Evolutionary conservation across 1,139 yeast species (phyloP).

Genomic region (Debaryomyces fabryi): DNA sequence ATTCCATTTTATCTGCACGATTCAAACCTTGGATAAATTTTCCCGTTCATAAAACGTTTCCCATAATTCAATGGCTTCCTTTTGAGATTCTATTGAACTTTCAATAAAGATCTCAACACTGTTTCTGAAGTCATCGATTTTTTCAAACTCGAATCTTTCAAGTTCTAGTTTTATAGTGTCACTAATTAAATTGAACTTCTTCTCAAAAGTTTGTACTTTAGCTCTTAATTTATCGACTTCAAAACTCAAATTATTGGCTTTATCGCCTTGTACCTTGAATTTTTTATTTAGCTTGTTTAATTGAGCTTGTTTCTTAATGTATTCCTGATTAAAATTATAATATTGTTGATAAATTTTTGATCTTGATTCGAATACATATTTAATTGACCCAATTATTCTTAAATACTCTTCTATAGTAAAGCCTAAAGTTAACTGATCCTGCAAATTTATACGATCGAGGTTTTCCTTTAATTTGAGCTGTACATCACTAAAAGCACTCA

Average conservation of each 20-base stretch:
- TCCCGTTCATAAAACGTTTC: constrained; percentile 77
- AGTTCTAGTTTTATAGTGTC: constrained; percentile 70
- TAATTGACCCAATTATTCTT: constrained; percentile 74
- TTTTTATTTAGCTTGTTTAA: constrained; percentile 59
- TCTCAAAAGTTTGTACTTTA: constrained; percentile 58
- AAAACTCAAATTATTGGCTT: constrained; percentile 51
- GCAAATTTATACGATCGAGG: constrained; percentile 77
- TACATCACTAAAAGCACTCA: constrained; percentile 63
- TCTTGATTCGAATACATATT: constrained; percentile 75
- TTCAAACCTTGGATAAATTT: constrained; percentile 26
- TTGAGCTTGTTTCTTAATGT: constrained; percentile 48
- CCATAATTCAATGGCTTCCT: constrained; percentile 93
- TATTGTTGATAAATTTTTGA: constrained; percentile 66
- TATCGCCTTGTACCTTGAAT: constrained; percentile 66
- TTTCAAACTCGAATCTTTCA: constrained; percentile 69
- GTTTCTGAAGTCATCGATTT: constrained; percentile 83
- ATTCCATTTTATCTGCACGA: background rate
- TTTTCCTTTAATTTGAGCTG: constrained; percentile 74
- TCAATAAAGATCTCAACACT: constrained; percentile 90
- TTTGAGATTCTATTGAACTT: constrained; percentile 88
- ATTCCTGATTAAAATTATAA: constrained; percentile 47
- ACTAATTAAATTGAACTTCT: constrained; percentile 62
- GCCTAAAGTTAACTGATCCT: constrained; percentile 85
- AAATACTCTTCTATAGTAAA: constrained; percentile 87
- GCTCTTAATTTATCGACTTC: constrained; percentile 63